phyloP scores from a whole-genome alignment of 441 rosid genomes.

The Croton setiger region DNA sequence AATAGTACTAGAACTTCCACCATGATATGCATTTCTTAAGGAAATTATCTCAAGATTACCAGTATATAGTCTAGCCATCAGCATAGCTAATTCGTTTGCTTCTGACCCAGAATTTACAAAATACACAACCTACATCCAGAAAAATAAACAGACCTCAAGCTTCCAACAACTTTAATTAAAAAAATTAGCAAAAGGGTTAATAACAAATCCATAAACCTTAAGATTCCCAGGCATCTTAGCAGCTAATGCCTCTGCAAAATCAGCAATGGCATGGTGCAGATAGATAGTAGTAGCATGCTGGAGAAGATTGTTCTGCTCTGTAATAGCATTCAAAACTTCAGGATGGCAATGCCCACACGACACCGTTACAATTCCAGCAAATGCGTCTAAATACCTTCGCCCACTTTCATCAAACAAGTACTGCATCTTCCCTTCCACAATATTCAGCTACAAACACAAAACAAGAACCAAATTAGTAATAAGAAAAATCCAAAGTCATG shows the following conservation, averaged over 20 bases:
- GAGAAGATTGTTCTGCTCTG: conserved; percentile 77
- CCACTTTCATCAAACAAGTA: conserved; percentile 85
- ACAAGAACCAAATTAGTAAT: no score
- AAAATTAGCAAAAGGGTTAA: not conserved
- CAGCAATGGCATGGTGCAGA: conserved; percentile 76
- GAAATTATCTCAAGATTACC: conserved; percentile 89
- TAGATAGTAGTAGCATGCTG: conserved; percentile 91
- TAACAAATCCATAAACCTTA: conserved; percentile 43
- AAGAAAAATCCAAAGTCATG: no score
- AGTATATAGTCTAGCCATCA: conserved; percentile 85
- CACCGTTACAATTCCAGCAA: conserved; percentile 90
- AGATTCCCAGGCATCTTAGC: conserved; percentile 91
- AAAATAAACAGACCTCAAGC: not conserved
- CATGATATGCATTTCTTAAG: conserved; percentile 91
- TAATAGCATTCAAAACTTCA: conserved; percentile 54
- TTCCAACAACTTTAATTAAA: no score
- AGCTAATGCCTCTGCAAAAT: conserved; percentile 88
- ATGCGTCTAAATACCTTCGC: conserved; percentile 72
- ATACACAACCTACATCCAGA: conserved; percentile 69
- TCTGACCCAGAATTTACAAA: conserved; percentile 92
- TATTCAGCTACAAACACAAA: no score
- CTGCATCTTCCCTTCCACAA: conserved; percentile 80
- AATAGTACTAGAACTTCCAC: conserved; percentile 85
- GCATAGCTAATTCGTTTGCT: conserved; percentile 92
- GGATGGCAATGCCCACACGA: conserved; percentile 98